These are phyloP conservation scores for Alectoria sarmentosa DNA, from an alignment of 495 filamentous ascomycete genomes.

Conservation along the genomic window DNA sequence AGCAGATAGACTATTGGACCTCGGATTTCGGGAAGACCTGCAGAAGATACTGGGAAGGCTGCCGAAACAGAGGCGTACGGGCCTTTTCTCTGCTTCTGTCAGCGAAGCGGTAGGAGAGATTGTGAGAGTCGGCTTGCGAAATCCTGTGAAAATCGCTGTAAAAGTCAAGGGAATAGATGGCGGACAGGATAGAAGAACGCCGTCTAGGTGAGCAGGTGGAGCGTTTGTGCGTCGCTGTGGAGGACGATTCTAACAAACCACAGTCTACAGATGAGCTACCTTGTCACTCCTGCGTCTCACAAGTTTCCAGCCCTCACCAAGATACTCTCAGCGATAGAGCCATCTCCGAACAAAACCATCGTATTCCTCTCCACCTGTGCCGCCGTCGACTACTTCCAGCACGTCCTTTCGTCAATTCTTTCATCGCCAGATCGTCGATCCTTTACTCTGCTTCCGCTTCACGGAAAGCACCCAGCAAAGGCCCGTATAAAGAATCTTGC, in stretches of 20 bases:
- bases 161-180: constrained; percentile 75
- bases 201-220: constrained; percentile 48
- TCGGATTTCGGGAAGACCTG: constrained; percentile 91
- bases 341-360: constrained; percentile 74
- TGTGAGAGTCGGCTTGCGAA: constrained; percentile 83
- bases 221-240: not conserved
- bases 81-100: constrained; percentile 87
- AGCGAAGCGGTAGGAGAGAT: constrained; percentile 88
- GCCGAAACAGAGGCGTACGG: constrained; percentile 89
- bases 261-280: constrained; percentile 82
- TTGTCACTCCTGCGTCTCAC: constrained; percentile 62
- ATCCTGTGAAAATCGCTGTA: constrained; percentile 88
- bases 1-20: constrained; percentile 83
- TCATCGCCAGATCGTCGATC: constrained; percentile 41
- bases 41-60: constrained; percentile 76
- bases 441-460: constrained; percentile 68
- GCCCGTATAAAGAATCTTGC: constrained; percentile 74
- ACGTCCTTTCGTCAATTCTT: constrained; percentile 62
- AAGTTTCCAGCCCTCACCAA: constrained; percentile 68
- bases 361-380: constrained; percentile 92
- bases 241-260: constrained; percentile 6
- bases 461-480: constrained; percentile 80
- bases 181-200: constrained; percentile 78
- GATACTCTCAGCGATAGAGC: constrained; percentile 60
- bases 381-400: constrained; percentile 86